Evolutionary conservation across 169 alveolate species (phyloP), one percentile per base, ranked within the genome.

Genomic region (Cryptosporidium viatorum): DNA sequence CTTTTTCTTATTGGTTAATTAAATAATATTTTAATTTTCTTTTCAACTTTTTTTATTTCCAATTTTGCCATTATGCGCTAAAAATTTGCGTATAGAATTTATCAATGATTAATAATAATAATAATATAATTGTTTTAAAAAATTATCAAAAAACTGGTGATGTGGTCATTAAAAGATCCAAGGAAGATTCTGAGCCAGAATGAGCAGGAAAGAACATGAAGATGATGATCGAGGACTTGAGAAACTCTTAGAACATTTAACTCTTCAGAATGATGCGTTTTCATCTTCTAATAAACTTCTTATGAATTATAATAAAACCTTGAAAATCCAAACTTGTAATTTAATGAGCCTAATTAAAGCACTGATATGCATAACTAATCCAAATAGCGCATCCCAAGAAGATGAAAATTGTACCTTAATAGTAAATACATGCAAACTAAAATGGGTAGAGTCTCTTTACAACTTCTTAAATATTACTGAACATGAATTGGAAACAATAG

Each of bases 251-350:
- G 89, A 80, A 31, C 89, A 80, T 18, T 62, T 80, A 23, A 80
- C 80, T 26, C 75, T 80, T 58, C 89, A 80, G 39, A 80, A 80
- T 35, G 89, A 80, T n/a, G 89, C 89, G 12, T 80, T 60, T 80
- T 80, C 89, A 37, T 80, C 89, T 21, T 80, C 89, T 23, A 80
- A 62, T 35, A 80, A 67, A 41, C 75, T 62, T 12, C 59, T 80
- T 26, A 80, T 80, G 89, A 62, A 29, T 18, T 62, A 41, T n/a
- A 39, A 80, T 43, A 80, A 62, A 23, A 18, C 69, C 6, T 31
- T 80, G 37, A 59, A 80, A 55, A 33, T 41, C 6, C 80, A 80
- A 62, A 80, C 65, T 10, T 59, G 51, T 21, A 62, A 80, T 31
- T 1, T 80, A n/a, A 62, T 80, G 60, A 62, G 65, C 3, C 35